phyloP scores from a whole-genome alignment of 2,329 filamentous ascomycete species.

The Domatiomyces catenatus region DNA sequence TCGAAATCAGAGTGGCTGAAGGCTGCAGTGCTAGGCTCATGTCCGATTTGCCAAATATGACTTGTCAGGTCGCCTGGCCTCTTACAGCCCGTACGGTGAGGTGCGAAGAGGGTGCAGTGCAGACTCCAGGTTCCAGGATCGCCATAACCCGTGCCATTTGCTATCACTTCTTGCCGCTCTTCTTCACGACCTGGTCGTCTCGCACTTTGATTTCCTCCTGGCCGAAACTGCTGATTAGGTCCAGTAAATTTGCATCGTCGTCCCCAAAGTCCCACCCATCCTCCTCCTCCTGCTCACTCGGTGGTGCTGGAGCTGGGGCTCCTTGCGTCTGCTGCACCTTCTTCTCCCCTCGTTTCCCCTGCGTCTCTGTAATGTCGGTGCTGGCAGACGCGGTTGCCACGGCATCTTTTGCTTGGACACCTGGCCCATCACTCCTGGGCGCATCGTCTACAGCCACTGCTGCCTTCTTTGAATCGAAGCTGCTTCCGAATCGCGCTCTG shows the following conservation, averaged over 20 bases:
- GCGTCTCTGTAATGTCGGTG: background rate
- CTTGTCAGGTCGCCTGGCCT: background rate
- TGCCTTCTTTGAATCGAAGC: constrained; percentile 52
- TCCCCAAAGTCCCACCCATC: constrained; percentile 22
- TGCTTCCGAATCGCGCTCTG: constrained; percentile 64
- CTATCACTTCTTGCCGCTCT: constrained; percentile 11
- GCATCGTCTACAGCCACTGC: constrained; percentile 21
- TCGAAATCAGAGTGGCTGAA: background rate
- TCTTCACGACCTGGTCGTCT: constrained; percentile 21
- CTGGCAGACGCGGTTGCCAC: background rate
- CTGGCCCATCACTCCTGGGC: constrained; percentile 1
- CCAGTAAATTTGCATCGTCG: constrained; percentile 40
- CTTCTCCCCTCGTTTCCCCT: background rate
- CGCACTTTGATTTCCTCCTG: constrained; percentile 19
- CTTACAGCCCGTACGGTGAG: background rate
- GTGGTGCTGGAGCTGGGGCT: constrained; percentile 19
- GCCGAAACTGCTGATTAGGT: constrained; percentile 39
- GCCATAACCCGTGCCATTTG: background rate
- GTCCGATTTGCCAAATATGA: background rate
- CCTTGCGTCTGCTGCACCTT: constrained; percentile 17
- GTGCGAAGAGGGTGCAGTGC: background rate
- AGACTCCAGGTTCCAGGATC: background rate
- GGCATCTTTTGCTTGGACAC: background rate
- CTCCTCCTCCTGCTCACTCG: constrained; percentile 8
- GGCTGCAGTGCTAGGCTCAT: background rate